Evolutionary conservation across 345 rosid genomes (phyloP).

Genomic region (Punica granatum): DNA sequence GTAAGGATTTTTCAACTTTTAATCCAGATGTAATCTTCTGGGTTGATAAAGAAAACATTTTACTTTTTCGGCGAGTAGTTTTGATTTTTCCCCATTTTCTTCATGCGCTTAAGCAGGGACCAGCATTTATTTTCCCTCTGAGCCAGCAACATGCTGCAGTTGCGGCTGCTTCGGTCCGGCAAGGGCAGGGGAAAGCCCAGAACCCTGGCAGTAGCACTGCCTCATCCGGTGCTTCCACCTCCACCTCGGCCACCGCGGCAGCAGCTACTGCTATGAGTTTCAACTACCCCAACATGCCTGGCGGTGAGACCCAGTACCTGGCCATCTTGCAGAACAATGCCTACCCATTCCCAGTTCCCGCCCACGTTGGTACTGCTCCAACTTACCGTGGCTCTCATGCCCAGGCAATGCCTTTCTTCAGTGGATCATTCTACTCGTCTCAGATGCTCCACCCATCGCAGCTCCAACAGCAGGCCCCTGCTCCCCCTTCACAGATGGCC

Average conservation of each 20-base stretch:
- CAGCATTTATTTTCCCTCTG: slow-evolving; percentile 83
- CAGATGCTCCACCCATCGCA: slow-evolving; percentile 82
- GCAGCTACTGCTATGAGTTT: slow-evolving; percentile 72
- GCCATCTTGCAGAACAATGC: slow-evolving; percentile 81
- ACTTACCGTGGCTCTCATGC: slow-evolving; percentile 65
- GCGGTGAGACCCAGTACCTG: slow-evolving; percentile 81
- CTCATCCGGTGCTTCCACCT: slow-evolving; percentile 29
- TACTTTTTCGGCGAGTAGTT: background rate
- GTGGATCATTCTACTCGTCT: slow-evolving; percentile 80
- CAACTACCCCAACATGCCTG: slow-evolving; percentile 70
- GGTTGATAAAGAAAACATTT: no score
- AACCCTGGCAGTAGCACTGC: slow-evolving; percentile 12
- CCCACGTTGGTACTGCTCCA: slow-evolving; percentile 76
- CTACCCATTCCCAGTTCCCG: slow-evolving; percentile 75
- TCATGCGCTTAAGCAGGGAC: slow-evolving; percentile 50
- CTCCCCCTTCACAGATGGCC: slow-evolving; percentile 41
- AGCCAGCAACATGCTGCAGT: slow-evolving; percentile 80
- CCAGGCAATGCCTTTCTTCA: slow-evolving; percentile 72
- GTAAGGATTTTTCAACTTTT: slow-evolving; percentile 26
- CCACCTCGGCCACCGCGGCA: slow-evolving; percentile 46
- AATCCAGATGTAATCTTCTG: background rate
- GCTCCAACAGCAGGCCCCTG: slow-evolving; percentile 42
- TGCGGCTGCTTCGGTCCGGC: slow-evolving; percentile 60
- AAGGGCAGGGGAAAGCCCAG: slow-evolving; percentile 36
- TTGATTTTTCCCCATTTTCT: background rate